Evolutionary conservation across 2,329 filamentous ascomycete species (phyloP), one percentile per base, ranked within the genome.

Genomic region (Fusarium napiforme): DNA sequence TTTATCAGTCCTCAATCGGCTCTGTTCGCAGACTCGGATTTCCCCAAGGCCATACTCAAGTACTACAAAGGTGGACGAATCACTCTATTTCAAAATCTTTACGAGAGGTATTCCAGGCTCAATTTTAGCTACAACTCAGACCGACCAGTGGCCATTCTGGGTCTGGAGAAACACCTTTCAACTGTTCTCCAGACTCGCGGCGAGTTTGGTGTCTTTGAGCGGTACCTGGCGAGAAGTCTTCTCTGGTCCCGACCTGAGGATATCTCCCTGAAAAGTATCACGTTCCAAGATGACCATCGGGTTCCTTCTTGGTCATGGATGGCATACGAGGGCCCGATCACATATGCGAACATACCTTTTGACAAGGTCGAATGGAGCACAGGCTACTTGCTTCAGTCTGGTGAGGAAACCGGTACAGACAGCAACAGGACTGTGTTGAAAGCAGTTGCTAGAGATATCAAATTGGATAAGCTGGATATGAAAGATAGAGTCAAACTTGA

Each of bases 271-370:
- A 10, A 34, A 2, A 32, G 15, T 11, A 61, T 61, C 23, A 21
- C 11, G 4, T 57, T 61, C 9, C 18, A 32, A 15, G 12, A 16
- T 8, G 10, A 9, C 14, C 9, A 10, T 16, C 7, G 7, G 9
- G 49, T 61, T 26, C 59, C 59, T 18, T 42, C 49, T 15, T 61
- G 59, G 59, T 61, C 59, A 21, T 61, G 59, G 59, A 61, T 45
- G 59, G 49, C 49, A 15, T 61, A 45, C 18, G 37, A 45, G 9
- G 49, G 59, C 2, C 37, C 49, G 7, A 61, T 61, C 18, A 28
- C 30, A 1, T 43, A 57, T n/a, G 23, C 49, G 7, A 39, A 61
- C 12, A 26, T 61, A 16, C 47, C 37, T 18, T 61, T 61, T 9
- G 49, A 56, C 37, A 11, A 43, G 30, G 59, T 61, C 7, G 19